Base-by-base conservation (phyloP, 805 yeast genomes). In the Spencermartinsiella europaea region DNA sequence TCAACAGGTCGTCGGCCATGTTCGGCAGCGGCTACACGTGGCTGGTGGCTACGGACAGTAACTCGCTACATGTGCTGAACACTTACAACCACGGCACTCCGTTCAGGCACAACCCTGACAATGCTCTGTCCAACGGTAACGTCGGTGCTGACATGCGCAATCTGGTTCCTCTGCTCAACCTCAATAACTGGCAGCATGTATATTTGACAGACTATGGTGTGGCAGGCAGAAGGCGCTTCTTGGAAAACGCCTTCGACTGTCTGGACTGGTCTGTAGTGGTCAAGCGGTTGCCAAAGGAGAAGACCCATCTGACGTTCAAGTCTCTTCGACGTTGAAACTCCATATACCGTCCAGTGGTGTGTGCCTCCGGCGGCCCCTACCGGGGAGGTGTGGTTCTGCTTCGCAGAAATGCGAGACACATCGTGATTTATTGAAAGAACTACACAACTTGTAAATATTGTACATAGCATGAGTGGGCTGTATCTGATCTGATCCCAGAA, bases 1-100 rank as follows among this genome's bases (percentile, higher is more conserved):
- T 88, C 51, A 77, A 80, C 56, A 80, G 95, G 2, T 88, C 89
- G 14, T 68, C 71, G 38, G 77, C 87, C 8, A 80, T 86, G 55
- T 83, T 86, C 54, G 98, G 98, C 44, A 95, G 89, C 64, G 99
- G 99, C 2, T 80, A 74, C 60, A 81, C 89, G n/a, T 93, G 99
- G 98, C 70, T 93, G 21, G 84, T 91, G 35, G 43, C 42, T 36
- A 44, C 40, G 5, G 62, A 69, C 67, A 55, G 53, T 28, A 47
- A 48, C 17, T 44, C 56, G 25, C 71, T 88, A 54, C 81, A 79
- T 36, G 72, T 93, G 4, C 69, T 89, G 48, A 91, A 91, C 72
- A 89, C 98, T 7, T 93, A 91, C 68, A 88, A 89, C 62, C 80
- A 86, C 35, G 97, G 97, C n/a, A 74, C 85, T 10, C 95, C 96